Conservation (phyloP, 108 stramenopile genomes). For the Licmophora abbreviata region DNA sequence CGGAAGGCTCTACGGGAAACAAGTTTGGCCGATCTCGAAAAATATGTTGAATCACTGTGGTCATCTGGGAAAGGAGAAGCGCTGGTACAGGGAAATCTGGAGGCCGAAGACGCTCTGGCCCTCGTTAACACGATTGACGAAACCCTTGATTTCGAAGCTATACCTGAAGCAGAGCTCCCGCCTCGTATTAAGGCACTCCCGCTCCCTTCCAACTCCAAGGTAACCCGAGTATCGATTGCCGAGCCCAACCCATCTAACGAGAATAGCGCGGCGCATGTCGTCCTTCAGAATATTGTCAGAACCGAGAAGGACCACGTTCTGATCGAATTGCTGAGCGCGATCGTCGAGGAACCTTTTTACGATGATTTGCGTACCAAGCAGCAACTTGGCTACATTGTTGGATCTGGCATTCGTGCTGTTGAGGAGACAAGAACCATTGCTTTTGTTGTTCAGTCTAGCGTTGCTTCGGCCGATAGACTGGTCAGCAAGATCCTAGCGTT, state of each 20-base stretch:
- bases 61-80: constrained; percentile 66
- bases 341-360: constrained; percentile 84
- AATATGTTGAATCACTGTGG: constrained; percentile 56
- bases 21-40: constrained; percentile 38
- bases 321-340: constrained; percentile 55
- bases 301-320: constrained; percentile 64
- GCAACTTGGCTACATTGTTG: constrained; percentile 92
- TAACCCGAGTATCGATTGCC: constrained; percentile 39
- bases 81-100: constrained; percentile 74
- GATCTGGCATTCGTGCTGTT: constrained; percentile 59
- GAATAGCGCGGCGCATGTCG: constrained; percentile 61
- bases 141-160: constrained; percentile 60
- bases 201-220: constrained; percentile 27
- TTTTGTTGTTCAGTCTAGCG: constrained; percentile 60
- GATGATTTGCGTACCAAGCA: constrained; percentile 84
- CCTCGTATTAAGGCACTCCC: constrained; percentile 52
- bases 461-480: constrained; percentile 27
- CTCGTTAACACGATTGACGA: constrained; percentile 56
- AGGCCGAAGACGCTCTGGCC: constrained; percentile 59
- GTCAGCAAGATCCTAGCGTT: constrained; percentile 41
- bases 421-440: constrained; percentile 56
- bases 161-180: constrained; percentile 46
- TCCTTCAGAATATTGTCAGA: constrained; percentile 54
- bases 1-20: constrained; percentile 36
- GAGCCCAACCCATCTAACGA: constrained; percentile 73